These are phyloP conservation scores for Cadophora gregata DNA, from an alignment of 2,329 filamentous ascomycete species.

Conservation along the genomic window DNA sequence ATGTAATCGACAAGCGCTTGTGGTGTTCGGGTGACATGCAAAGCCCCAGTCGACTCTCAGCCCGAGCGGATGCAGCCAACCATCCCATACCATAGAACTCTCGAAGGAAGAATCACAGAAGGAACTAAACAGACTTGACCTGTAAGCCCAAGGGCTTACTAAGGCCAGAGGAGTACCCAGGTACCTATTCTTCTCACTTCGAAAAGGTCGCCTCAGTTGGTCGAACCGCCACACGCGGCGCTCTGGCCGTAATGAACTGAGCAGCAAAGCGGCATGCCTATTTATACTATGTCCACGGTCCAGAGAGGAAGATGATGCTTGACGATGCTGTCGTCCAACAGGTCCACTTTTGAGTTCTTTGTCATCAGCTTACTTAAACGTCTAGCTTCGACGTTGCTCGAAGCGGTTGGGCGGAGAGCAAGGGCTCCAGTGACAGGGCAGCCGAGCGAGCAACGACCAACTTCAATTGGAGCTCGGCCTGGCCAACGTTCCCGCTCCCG, in stretches of 20 bases:
- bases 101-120: not conserved
- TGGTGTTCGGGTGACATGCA: constrained; percentile 1
- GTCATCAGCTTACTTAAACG: constrained; percentile 14
- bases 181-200: too few species aligned
- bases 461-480: constrained; percentile 19
- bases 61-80: constrained; percentile 1
- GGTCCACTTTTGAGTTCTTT: constrained; percentile 5
- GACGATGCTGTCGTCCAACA: constrained; percentile 4
- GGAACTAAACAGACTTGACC: not conserved
- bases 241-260: not conserved
- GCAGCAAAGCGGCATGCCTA: not conserved
- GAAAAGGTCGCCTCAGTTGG: not conserved
- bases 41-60: not conserved
- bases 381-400: constrained; percentile 1
- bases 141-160: not conserved
- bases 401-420: not conserved
- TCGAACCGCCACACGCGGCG: not conserved
- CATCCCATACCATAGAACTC: not conserved
- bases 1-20: constrained; percentile 11
- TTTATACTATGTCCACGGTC: too few species aligned
- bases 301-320: constrained; percentile 6
- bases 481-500: constrained; percentile 6
- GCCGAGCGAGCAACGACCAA: not conserved
- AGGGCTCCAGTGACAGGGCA: not conserved
- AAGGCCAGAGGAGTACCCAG: not conserved